Evolutionary conservation across 1,284 basidiomycete genomes (phyloP), one percentile per base, ranked within the genome.

Genomic region (Vanrija pseudolonga): DNA sequence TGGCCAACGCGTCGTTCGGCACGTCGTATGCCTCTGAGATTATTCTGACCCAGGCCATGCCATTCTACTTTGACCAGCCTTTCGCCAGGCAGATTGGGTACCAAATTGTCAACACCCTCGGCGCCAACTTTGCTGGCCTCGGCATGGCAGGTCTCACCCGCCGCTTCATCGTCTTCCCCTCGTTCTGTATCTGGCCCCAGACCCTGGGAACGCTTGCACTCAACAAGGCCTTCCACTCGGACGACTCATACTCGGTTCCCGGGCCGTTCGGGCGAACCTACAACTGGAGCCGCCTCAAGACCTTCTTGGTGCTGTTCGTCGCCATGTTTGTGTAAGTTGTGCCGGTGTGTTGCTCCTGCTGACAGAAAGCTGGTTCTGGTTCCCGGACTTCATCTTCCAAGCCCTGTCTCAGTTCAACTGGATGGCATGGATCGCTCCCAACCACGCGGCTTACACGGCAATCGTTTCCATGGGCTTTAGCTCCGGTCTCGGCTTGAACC

Each of bases 391-490:
- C 59, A 56, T 77, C 36, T 73, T 75, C 55, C 56, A 53, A 14
- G 80, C 78, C 19, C 73, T 84, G 8, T 80, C 80, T 15, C 78
- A 74, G 57, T 84, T 84, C 67, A 80, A 79, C 60, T 84, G 83
- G 83, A 79, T 83, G 17, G 80, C 78, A 54, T 84, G 83, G 83
- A 83, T 84, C 61, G 76, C 71, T 28, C 82, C 82, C 6, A 66
- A 67, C 53, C 65, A 66, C 44, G 42, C 56, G 19, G 49, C 45
- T 8, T 51, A 70, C 4, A 55, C 56, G 42, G 57, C 57, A 42
- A 59, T 68, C 41, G 50, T 62, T 57, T 59, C 58, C 20, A 46
- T 51, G 17, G 44, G 37, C 12, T 24, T 55, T 51, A 15, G 12
- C 4, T 47, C 41, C 6, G 76, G 77, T 44, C 56, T 77, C 11